Percentiles rank a stretch among this genome's conserved stretches.
Conservation (phyloP, 805 yeast species). For the Tetrapisispora namnaoensis region DNA sequence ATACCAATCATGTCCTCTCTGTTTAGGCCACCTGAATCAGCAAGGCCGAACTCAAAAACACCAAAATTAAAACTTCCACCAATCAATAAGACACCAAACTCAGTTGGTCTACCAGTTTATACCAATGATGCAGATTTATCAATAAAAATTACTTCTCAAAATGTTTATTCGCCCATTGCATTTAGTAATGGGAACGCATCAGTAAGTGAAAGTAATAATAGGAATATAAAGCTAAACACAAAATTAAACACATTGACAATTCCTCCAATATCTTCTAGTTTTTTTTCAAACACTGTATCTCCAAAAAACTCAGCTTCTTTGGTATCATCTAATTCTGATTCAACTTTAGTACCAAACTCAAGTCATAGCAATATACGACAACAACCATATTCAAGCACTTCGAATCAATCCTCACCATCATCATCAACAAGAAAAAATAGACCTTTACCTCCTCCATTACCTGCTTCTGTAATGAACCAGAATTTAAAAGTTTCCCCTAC, state of each 20-base stretch:
- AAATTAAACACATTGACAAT: background rate
- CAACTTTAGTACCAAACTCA: slow-evolving; percentile 3
- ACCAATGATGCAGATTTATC: background rate
- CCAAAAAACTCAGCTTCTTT: background rate
- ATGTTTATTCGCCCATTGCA: background rate
- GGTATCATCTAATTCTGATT: slow-evolving; percentile 1
- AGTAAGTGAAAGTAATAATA: background rate
- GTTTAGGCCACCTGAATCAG: slow-evolving; percentile 35
- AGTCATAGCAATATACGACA: background rate
- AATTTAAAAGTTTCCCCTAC: background rate
- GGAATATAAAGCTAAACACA: background rate
- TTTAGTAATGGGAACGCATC: background rate
- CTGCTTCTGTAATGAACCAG: slow-evolving; percentile 9
- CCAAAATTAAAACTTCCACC: slow-evolving; percentile 38
- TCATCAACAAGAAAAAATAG: slow-evolving; percentile 22
- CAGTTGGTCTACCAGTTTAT: background rate
- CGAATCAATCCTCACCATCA: slow-evolving; percentile 15
- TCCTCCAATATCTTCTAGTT: background rate
- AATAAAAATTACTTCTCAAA: background rate
- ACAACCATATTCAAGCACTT: slow-evolving; percentile 1
- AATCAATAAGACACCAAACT: slow-evolving; percentile 8
- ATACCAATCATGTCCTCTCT: slow-evolving; percentile 22
- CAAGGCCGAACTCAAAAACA: slow-evolving; percentile 31
- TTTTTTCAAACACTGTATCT: background rate
- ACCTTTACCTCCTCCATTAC: slow-evolving; percentile 26